phyloP scores from a whole-genome alignment of 1,284 basidiomycete species.

The Boletellus sp. region DNA sequence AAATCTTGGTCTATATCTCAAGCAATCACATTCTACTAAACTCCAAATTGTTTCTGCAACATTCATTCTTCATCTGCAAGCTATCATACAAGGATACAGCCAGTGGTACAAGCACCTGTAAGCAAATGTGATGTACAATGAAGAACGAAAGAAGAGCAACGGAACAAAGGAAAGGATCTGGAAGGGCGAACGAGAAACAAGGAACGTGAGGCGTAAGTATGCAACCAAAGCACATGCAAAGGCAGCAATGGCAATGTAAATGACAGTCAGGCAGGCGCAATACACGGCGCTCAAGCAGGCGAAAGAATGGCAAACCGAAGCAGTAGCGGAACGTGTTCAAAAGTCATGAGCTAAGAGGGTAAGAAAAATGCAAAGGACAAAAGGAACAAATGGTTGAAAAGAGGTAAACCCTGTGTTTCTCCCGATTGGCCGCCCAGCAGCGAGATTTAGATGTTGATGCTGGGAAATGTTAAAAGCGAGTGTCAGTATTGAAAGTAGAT shows the following conservation, averaged over 20 bases:
- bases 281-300: not conserved
- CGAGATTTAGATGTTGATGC: not conserved
- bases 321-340: not conserved
- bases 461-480: not conserved
- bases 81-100: slow-evolving; percentile 23
- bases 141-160: slow-evolving; percentile 5
- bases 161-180: not conserved
- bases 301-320: slow-evolving; percentile 1
- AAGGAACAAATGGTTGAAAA: not conserved
- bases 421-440: slow-evolving; percentile 1
- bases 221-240: not conserved
- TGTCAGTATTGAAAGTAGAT: not conserved
- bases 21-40: not conserved
- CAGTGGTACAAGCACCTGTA: slow-evolving; percentile 19
- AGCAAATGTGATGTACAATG: slow-evolving; percentile 17
- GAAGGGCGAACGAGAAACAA: not conserved
- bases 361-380: not conserved
- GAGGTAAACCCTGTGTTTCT: not conserved
- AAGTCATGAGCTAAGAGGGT: not conserved
- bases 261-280: slow-evolving; percentile 6
- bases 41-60: not conserved
- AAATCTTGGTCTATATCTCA: too few species aligned
- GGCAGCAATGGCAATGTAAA: slow-evolving; percentile 2
- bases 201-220: slow-evolving; percentile 1
- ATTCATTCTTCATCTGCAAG: slow-evolving; percentile 17